Evolutionary conservation across 78 protist species (phyloP), one percentile per base, ranked within the genome.

Genomic region (Dictyostelium capitatum): DNA sequence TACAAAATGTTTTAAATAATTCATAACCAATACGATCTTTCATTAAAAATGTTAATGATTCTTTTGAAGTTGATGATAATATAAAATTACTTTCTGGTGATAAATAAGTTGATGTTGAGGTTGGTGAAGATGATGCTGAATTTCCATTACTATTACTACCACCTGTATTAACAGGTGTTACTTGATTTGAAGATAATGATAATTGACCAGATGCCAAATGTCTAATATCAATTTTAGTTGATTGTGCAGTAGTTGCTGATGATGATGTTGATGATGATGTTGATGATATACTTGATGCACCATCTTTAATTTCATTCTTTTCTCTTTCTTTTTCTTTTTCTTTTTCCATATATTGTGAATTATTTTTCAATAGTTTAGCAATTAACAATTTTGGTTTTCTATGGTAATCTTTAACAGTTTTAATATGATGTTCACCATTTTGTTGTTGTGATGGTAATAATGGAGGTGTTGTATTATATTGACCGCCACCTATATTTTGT

Each of bases 11-110:
- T 48, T 65, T 74, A 37, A 87, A 87, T 32, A 77, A 11, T 17
- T 87, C 93, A 47, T 77, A 87, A 19, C 56, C 85, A 4, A 19
- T 12, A 25, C 70, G 47, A 57, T 87, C 93, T 37, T 87, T 87
- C 79, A 77, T 56, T 10, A 87, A 43, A 1, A 70, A 7, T 9
- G 53, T 15, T 23, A 87, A 47, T 8, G 93, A 77, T 50, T 87
- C 93, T 20, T 32, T 77, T 32, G 83, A 79, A 48, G 70, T 65
- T 47, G 83, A 17, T 9, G 78, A 46, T 5, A 78, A 70, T 6
- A 87, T 32, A 32, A 79, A 79, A 56, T 37, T 79, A 15, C 19
- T 19, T 20, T 79, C 83, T 11, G 57, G 8, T 51, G 43, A 37
- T 37, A 37, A 37, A 37, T 37, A 37, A 37, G 43, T 37, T 37